Percentiles rank a stretch among this genome's conserved stretches.
These are phyloP conservation scores for Zychaea mexicana DNA, from an alignment of 371 early-diverging fungal species.

Conservation along the genomic window DNA sequence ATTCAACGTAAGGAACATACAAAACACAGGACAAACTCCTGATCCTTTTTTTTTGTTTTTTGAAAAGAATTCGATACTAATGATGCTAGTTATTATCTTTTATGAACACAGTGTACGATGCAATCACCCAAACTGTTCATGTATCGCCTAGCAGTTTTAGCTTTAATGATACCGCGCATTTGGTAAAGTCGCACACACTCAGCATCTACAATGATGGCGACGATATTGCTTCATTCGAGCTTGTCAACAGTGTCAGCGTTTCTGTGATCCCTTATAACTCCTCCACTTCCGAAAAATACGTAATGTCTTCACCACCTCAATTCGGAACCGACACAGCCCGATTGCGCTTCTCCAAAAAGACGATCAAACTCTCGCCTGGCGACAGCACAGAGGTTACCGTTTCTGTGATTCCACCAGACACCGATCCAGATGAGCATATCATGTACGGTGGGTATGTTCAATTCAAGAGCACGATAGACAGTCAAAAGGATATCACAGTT, in stretches of 20 bases:
- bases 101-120: conserved; percentile 36
- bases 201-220: conserved; percentile 57
- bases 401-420: conserved; percentile 39
- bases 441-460: conserved; percentile 35
- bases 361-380: conserved; percentile 37
- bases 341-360: conserved; percentile 28
- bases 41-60: conserved; percentile 23
- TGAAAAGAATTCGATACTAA: neutral
- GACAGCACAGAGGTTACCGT: conserved; percentile 39
- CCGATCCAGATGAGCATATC: conserved; percentile 21
- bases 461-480: conserved; percentile 14
- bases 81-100: neutral
- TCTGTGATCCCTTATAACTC: conserved; percentile 3
- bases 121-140: conserved; percentile 53
- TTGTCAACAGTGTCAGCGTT: neutral
- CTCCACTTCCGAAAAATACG: conserved; percentile 7
- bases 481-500: conserved; percentile 21
- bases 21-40: conserved; percentile 11
- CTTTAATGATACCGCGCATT: conserved; percentile 65
- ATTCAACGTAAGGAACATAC: conserved; percentile 41
- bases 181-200: conserved; percentile 24
- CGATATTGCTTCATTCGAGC: neutral
- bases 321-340: conserved; percentile 21
- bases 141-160: conserved; percentile 68
- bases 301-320: conserved; percentile 12